These are phyloP conservation scores for Platanthera guangdongensis DNA, from an alignment of 106 monocot genomes.

Conservation along the genomic window DNA sequence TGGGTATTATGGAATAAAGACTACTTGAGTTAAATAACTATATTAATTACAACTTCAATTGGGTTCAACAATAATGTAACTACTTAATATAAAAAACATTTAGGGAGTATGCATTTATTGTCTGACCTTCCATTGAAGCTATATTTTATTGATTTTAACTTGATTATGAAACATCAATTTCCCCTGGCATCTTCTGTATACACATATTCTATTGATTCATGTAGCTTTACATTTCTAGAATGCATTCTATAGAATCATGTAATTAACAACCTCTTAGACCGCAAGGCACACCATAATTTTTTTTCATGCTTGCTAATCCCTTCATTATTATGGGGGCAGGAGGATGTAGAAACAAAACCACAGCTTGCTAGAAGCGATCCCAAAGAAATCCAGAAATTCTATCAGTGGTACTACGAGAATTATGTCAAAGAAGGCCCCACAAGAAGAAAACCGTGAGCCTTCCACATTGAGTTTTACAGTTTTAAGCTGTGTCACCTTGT, in stretches of 20 bases:
- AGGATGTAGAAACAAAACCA: constrained; percentile 54
- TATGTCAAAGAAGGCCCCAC: constrained; percentile 50
- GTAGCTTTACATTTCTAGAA: neutral
- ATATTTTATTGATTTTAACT: constrained; percentile 3
- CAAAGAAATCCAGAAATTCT: constrained; percentile 81
- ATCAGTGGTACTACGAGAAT: constrained; percentile 58
- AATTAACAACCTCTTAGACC: neutral
- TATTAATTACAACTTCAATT: too few relatives aligned
- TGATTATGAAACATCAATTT: neutral
- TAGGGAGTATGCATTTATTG: too few relatives aligned
- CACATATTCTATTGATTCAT: constrained; percentile 1
- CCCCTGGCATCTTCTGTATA: neutral
- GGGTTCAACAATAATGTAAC: too few relatives aligned
- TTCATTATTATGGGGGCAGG: constrained; percentile 31
- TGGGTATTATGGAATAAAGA: too few relatives aligned
- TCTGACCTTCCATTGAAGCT: neutral
- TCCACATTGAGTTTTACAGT: neutral
- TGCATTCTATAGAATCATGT: neutral
- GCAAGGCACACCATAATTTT: neutral
- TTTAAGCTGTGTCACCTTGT: neutral
- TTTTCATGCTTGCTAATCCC: neutral
- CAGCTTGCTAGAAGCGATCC: constrained; percentile 51
- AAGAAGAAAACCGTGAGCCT: constrained; percentile 60
- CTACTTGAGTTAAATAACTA: too few relatives aligned
- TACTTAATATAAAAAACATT: too few relatives aligned